Base-by-base conservation (phyloP, 352 stramenopile genomes). In the Globisporangium irregulare region DNA sequence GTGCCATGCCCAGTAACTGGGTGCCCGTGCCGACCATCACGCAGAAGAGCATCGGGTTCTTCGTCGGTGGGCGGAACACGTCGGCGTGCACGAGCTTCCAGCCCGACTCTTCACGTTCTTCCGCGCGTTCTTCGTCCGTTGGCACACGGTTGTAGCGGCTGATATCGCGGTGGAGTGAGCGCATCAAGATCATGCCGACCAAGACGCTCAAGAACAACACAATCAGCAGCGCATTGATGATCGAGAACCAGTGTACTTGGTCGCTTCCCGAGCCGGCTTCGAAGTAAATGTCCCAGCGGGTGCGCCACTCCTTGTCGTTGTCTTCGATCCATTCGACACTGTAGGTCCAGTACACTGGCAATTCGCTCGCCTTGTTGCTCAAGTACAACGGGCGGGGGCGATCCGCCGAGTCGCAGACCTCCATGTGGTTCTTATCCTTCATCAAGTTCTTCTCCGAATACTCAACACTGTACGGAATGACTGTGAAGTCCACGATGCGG, bases 11-110 rank as follows among this genome's bases (percentile, higher is more conserved):
- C 18, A 99, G 74, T 18, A 99, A 66, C 78, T 99, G 98, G 58
- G 95, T 94, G n/a, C 98, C 98, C 1, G 94, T 99, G 61, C 98
- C 98, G 59, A 98, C 92, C 74, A 98, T 96, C 9, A 99, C 97
- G 48, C 92, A 98, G 60, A 99, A 95, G 0, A 99, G 84, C 81
- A 99, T 97, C 20, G 97, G 97, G 69, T 94, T 86, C 69, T 92
- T 98, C 15, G 91, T 81, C 12, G 98, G 98, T 36, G 98, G 97
- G 55, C 98, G 96, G 82, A 99, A 99, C 4, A 99, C 97, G 73
- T 99, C 98, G 6, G 97, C 97, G 76, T 99, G 98, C 36, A 99
- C 95, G 22, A 99, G 89, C 79, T 99, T 99, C 98, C 98, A 99
- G 51, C 98, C 98, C 7, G 84, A 97, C 64, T 99, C 97, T 73